phyloP scores from a whole-genome alignment of 2,329 filamentous ascomycete genomes.

The Chrysoporthe puriensis region DNA sequence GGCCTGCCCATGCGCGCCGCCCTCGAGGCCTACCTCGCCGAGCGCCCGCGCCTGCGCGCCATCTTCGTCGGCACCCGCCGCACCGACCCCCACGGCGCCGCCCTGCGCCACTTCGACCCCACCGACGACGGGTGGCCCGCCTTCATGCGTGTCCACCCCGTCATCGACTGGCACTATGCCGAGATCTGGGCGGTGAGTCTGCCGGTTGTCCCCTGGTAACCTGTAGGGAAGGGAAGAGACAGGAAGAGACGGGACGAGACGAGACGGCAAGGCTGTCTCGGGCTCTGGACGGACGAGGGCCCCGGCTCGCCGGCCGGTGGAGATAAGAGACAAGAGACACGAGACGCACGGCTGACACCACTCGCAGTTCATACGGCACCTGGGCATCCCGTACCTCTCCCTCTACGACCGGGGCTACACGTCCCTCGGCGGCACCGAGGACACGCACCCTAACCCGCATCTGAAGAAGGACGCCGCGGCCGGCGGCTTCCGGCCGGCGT shows the following conservation, averaged over 20 bases:
- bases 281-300: neutral
- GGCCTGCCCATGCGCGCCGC: constrained; percentile 79
- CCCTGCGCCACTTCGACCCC: constrained; percentile 78
- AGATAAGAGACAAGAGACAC: constrained; percentile 1
- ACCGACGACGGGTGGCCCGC: constrained; percentile 90
- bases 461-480: constrained; percentile 50
- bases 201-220: neutral
- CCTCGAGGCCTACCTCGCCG: constrained; percentile 74
- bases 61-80: constrained; percentile 87
- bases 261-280: neutral
- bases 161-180: constrained; percentile 96
- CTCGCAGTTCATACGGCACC: constrained; percentile 72
- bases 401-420: constrained; percentile 73
- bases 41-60: constrained; percentile 68
- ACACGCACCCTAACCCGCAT: constrained; percentile 88
- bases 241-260: neutral
- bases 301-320: neutral
- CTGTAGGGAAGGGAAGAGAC: neutral
- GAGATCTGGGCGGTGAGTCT: constrained; percentile 88
- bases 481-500: constrained; percentile 68
- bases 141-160: constrained; percentile 92
- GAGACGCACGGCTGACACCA: constrained; percentile 21
- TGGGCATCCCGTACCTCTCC: constrained; percentile 81
- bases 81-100: constrained; percentile 87
- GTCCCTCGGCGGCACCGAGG: constrained; percentile 83